Percentiles rank a stretch among this genome's conserved stretches.
phyloP scores from a whole-genome alignment of 2,329 filamentous ascomycete genomes.

The Penicillium paneum region DNA sequence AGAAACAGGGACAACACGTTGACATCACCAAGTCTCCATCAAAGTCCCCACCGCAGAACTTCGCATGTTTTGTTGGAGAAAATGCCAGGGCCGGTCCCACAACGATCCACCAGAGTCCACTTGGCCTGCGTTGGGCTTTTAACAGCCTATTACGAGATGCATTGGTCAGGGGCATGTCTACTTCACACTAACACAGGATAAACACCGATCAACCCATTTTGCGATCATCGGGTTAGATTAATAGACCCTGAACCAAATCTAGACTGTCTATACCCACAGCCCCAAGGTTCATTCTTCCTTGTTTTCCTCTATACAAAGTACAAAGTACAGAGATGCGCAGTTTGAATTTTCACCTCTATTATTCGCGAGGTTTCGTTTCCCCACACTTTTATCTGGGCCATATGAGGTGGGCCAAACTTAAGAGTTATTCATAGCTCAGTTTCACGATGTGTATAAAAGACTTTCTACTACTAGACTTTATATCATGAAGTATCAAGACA shows the following conservation, averaged over 20 bases:
- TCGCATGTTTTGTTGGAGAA: neutral
- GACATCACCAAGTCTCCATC: constrained; percentile 8
- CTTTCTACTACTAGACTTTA: neutral
- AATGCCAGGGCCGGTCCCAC: neutral
- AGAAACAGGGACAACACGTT: constrained; percentile 5
- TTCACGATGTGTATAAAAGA: constrained; percentile 1
- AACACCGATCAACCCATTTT: neutral
- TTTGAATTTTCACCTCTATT: neutral
- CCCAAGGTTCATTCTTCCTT: no score
- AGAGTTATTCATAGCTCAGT: neutral
- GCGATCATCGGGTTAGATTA: neutral
- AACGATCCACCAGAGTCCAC: neutral
- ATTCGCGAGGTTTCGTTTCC: constrained; percentile 28
- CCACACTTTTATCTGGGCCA: constrained; percentile 15
- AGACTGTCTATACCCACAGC: no score
- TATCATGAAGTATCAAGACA: neutral
- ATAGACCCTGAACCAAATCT: neutral
- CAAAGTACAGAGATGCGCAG: no score
- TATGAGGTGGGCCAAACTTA: neutral
- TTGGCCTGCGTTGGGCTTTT: neutral
- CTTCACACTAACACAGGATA: neutral
- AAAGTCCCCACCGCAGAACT: neutral
- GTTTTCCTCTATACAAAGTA: no score
- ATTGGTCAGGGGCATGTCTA: neutral
- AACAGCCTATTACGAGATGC: neutral